These are phyloP conservation scores for Tolypocladium capitatum DNA, from an alignment of 2,329 filamentous ascomycete genomes.

Conservation along the genomic window DNA sequence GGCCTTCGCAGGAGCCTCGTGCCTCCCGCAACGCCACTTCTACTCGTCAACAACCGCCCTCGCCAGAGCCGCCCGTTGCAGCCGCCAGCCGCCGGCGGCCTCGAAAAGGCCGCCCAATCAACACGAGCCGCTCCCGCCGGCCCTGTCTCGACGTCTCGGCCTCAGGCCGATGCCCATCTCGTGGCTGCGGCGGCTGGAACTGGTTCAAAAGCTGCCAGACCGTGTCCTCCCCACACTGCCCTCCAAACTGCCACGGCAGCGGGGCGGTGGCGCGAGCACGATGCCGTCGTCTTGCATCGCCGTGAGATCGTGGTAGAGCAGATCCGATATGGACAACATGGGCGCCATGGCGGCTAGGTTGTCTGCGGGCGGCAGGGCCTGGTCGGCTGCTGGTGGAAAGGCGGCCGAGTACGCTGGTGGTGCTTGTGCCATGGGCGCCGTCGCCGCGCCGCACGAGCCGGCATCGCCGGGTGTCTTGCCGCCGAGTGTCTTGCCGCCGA, in stretches of 20 bases:
- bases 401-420: neutral
- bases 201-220: conserved; percentile 44
- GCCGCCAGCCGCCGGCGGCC: no score
- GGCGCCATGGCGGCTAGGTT: conserved; percentile 39
- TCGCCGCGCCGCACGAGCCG: neutral
- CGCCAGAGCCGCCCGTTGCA: no score
- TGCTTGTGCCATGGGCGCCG: neutral
- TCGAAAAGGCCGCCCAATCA: neutral
- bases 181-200: conserved; percentile 18
- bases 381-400: conserved; percentile 12
- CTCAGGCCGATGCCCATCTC: conserved; percentile 2
- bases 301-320: conserved; percentile 42
- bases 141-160: neutral
- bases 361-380: conserved; percentile 30
- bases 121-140: neutral
- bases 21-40: no score
- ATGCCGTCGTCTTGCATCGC: conserved; percentile 21
- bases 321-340: conserved; percentile 42
- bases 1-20: no score
- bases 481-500: no score
- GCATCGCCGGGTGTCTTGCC: neutral
- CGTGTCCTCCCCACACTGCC: conserved; percentile 40
- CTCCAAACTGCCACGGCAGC: conserved; percentile 36
- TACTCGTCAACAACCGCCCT: no score
- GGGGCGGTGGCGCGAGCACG: neutral